Evolutionary conservation across 257 asterid species (phyloP), one percentile per base, ranked within the genome.

Genomic region (Solanum stenotomum): DNA sequence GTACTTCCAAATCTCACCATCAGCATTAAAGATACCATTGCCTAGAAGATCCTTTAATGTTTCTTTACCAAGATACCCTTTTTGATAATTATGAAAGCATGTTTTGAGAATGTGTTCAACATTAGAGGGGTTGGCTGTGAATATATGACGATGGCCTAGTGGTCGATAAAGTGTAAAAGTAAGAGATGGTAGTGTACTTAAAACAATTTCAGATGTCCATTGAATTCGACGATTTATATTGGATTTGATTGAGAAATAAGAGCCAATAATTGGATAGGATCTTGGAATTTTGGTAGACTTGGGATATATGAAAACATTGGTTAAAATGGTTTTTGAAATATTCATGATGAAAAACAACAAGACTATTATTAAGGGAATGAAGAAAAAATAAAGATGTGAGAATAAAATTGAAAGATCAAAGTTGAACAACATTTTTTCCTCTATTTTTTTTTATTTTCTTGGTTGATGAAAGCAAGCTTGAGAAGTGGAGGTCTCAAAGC

Each of bases 91-190:
- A 35, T 85, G 72, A 89, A 95, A 95, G 68, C 89, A 86, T 76
- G 88, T 88, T 33, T 93, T 92, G 86, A 95, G 98, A 9, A 95
- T 90, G 88, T 95, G 97, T 25, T 92, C 89, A 33, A 94, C 98
- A 35, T 92, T 93, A 89, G 89, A 88, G 52, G 98, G 91, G 84
- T 93, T 90, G 8, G 94, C 98, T 1, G 97, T 95, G 91, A 91
- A 89, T 49, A 94, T 63, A 23, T 89, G 92, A 10, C 84, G 89
- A 83, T 86, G 44, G 23, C 95, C 94, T 8, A 93, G n/a, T 14
- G 98, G 93, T 40, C 96, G 93, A 92, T 33, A 61, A 71, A 71
- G 78, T 8, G 78, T 71, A 31, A 71, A 71, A 31, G 78, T 71
- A 0, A 71, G 40, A 71, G 78, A 71, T 71, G 78, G 40, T 71